Conservation (phyloP, 495 filamentous ascomycete genomes). For the Rhizodiscina lignyota region DNA sequence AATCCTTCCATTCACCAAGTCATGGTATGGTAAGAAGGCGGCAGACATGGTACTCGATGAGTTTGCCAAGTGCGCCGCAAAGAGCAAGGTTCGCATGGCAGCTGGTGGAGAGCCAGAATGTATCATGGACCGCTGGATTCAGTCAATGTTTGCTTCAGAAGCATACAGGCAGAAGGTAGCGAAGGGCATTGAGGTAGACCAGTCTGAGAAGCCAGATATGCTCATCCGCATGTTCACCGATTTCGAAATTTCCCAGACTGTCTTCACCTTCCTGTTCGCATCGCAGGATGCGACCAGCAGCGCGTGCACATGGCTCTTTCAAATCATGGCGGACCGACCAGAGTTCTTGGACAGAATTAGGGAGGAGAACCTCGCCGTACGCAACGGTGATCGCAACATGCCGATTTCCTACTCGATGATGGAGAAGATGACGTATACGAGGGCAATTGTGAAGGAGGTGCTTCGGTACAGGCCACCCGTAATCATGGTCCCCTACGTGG, state of each 20-base stretch:
- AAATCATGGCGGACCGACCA: slow-evolving; percentile 83
- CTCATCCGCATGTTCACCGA: slow-evolving; percentile 78
- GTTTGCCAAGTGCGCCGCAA: slow-evolving; percentile 81
- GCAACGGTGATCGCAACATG: slow-evolving; percentile 59
- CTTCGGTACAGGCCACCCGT: slow-evolving; percentile 93
- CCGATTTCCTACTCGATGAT: slow-evolving; percentile 66
- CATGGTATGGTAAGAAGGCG: slow-evolving; percentile 95
- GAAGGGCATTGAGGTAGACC: slow-evolving; percentile 46
- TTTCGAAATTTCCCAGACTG: slow-evolving; percentile 81
- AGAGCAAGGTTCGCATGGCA: slow-evolving; percentile 82
- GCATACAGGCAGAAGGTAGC: slow-evolving; percentile 58
- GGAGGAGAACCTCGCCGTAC: slow-evolving; percentile 69
- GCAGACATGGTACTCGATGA: slow-evolving; percentile 81
- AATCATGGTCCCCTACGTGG: slow-evolving; percentile 92
- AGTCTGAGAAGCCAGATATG: slow-evolving; percentile 60
- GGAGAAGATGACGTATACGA: slow-evolving; percentile 78
- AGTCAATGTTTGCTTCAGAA: slow-evolving; percentile 66
- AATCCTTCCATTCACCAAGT: slow-evolving; percentile 89
- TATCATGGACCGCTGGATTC: slow-evolving; percentile 91
- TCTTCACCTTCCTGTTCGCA: slow-evolving; percentile 97
- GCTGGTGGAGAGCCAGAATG: slow-evolving; percentile 76
- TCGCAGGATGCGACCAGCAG: slow-evolving; percentile 93
- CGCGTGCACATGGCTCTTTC: slow-evolving; percentile 88
- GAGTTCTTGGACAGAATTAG: slow-evolving; percentile 81
- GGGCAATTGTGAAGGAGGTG: slow-evolving; percentile 83